Percentiles rank a stretch among this genome's conserved stretches.
Conservation (phyloP, 345 rosid species). For the Mangifera indica region DNA sequence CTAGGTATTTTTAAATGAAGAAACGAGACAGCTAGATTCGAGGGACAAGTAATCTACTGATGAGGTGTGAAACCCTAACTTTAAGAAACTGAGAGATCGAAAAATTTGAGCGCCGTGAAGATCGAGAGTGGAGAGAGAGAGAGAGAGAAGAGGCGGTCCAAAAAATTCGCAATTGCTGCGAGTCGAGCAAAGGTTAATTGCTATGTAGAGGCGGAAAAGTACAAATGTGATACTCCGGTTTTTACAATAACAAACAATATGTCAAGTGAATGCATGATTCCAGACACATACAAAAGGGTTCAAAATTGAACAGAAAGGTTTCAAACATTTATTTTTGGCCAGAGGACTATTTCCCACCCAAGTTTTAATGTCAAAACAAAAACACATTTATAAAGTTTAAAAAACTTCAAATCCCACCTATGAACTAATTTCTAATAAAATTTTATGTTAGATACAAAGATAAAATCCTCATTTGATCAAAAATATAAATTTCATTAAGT, state of each 20-base stretch:
- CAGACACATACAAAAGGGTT: neutral
- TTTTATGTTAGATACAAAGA: no score
- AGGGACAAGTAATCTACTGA: neutral
- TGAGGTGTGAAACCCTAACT: constrained; percentile 36
- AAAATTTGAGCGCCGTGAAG: constrained; percentile 33
- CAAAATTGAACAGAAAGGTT: no score
- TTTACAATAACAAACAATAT: constrained; percentile 13
- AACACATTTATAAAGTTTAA: no score
- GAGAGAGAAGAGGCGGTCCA: neutral
- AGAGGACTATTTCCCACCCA: no score
- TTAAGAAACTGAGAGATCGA: constrained; percentile 22
- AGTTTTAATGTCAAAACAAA: no score
- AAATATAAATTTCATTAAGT: no score
- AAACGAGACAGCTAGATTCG: constrained; percentile 22
- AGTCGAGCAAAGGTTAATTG: neutral
- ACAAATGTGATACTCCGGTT: constrained; percentile 31
- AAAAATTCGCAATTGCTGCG: constrained; percentile 12
- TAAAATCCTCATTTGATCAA: no score
- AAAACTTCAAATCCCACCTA: no score
- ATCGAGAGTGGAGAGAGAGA: constrained; percentile 30
- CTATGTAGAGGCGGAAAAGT: constrained; percentile 28
- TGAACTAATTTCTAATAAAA: no score
- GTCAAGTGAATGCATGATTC: no score
- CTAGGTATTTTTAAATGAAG: constrained; percentile 24
- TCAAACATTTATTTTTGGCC: no score